Percentiles rank a stretch among this genome's conserved stretches.
phyloP scores from a whole-genome alignment of 208 protist species.

The Trypanosoma cruzi region DNA sequence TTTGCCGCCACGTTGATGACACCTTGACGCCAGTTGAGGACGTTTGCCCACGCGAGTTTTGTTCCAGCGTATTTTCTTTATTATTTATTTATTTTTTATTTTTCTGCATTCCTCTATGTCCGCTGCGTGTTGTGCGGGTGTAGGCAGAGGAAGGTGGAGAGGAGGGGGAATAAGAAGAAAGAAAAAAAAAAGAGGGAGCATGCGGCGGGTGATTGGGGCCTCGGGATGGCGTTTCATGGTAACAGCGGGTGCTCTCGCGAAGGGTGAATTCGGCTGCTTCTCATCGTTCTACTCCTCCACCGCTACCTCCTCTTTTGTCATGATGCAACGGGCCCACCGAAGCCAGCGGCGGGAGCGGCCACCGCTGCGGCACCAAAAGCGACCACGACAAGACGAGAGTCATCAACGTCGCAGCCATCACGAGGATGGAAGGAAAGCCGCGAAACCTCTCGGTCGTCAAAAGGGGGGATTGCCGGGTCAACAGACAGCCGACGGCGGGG shows the following conservation, averaged over 20 bases:
- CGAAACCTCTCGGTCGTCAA: background rate
- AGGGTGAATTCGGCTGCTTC: background rate
- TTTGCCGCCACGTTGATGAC: background rate
- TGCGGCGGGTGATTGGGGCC: constrained; percentile 17
- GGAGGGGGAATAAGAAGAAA: background rate
- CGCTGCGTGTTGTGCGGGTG: background rate
- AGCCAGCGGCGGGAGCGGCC: background rate
- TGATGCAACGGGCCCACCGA: background rate
- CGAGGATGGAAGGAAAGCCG: background rate
- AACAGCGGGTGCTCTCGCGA: background rate
- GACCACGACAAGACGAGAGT: background rate
- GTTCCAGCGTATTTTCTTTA: background rate
- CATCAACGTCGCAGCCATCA: background rate
- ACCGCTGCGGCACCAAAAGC: background rate
- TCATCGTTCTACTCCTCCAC: background rate
- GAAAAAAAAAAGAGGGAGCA: constrained; percentile 1
- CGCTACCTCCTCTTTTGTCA: background rate
- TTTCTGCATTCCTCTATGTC: background rate
- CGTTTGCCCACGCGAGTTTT: background rate
- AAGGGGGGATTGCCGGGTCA: background rate
- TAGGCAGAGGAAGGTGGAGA: constrained; percentile 6
- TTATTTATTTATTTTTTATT: background rate
- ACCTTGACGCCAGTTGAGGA: background rate
- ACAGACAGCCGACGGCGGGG: background rate
- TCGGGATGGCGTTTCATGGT: constrained; percentile 9